Evolutionary conservation across 345 rosid genomes (phyloP), one percentile per base, ranked within the genome.

Genomic region (Pugionium dolabratum): DNA sequence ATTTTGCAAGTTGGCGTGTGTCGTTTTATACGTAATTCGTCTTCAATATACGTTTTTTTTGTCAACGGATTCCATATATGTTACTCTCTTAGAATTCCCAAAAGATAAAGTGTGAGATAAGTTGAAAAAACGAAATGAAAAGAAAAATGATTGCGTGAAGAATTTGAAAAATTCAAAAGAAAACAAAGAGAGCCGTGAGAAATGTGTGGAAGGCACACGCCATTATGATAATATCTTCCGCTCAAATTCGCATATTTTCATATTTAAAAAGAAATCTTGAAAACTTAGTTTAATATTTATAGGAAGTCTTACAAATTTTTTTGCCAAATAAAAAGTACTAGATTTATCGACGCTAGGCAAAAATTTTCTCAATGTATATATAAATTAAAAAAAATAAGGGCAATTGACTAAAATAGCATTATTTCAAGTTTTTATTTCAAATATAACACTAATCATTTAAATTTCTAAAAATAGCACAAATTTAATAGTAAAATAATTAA

Each of bases 141-240:
- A 18, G 58, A 48, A 2, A 31, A 4, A 32, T 32, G 32, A 37
- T 72, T 41, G 71, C 66, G 71, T 72, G 64, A 64, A 57, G 54
- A 57, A 64, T 50, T 32, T 35, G 11, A 6, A 37, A 29, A 43
- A 2, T 5, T 55, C 32, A 56, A 70, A 63, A 9, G 32, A 57
- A 70, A 71, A 11, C 9, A 58, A 52, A 9, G 41, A 25, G 54
- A 72, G 43, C 28, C 70, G 48, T 64, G 33, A 36, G 65, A 64
- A 42, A 50, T 50, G 26, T 64, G 71, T 64, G 71, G 76, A 49
- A 64, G 47, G 7, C 70, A 64, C 70, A 64, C 66, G 76, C 66
- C 70, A 64, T 2, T 27, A 41, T 47, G 31, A 64, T 59, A 72
- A 32, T 71, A 71, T 49, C 54, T 41, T 64, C 54, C 56, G 47